Conservation (phyloP, 371 early-diverging fungal species). For the Mortierella sp. region DNA sequence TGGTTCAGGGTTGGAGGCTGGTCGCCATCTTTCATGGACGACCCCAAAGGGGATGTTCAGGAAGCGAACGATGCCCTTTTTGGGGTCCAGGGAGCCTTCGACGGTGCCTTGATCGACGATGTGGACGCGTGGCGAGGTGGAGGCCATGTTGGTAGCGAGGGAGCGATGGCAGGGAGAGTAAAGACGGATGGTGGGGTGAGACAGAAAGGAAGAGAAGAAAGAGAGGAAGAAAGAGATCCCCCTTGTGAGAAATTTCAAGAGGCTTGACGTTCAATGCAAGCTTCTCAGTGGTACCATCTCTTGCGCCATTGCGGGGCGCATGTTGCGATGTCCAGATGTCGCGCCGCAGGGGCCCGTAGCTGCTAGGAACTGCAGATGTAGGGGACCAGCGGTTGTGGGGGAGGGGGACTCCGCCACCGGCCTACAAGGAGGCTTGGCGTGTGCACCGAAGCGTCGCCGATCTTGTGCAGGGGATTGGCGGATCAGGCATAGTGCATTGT, state of each 20-base stretch:
- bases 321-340: background rate
- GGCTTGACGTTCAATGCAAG: background rate
- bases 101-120: constrained; percentile 22
- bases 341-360: too few relatives aligned
- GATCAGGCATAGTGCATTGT: too few relatives aligned
- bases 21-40: constrained; percentile 32
- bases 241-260: background rate
- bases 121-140: constrained; percentile 4
- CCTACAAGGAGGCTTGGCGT: too few relatives aligned
- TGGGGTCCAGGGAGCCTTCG: constrained; percentile 13
- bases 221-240: background rate
- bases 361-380: too few relatives aligned
- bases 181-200: background rate
- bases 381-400: too few relatives aligned
- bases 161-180: background rate
- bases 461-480: too few relatives aligned
- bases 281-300: background rate
- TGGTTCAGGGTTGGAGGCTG: constrained; percentile 30
- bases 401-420: too few relatives aligned
- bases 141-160: constrained; percentile 1
- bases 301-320: background rate
- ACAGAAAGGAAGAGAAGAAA: background rate
- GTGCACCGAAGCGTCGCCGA: too few relatives aligned
- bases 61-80: constrained; percentile 16
- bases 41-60: constrained; percentile 32